These are phyloP conservation scores for Talaromyces atroroseus DNA, from an alignment of 2,329 filamentous ascomycete species.

Conservation along the genomic window DNA sequence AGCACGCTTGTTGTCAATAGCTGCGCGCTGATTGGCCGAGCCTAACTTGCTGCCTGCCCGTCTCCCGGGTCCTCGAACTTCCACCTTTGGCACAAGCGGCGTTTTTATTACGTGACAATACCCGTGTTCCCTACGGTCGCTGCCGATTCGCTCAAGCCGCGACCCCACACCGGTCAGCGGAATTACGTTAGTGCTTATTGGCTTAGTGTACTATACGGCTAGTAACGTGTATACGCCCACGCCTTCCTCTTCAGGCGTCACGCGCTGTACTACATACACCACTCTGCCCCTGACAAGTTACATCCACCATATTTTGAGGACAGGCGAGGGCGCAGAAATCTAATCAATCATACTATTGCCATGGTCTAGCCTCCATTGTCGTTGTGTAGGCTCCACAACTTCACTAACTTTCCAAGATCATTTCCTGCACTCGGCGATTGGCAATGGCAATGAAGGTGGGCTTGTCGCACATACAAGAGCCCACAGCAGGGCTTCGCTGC, in stretches of 20 bases:
- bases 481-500: slow-evolving; percentile 24
- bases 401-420: no score
- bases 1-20: background rate
- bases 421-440: no score
- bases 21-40: background rate
- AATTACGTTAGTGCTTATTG: background rate
- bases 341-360: no score
- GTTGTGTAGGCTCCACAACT: no score
- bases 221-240: background rate
- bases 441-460: no score
- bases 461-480: slow-evolving; percentile 24
- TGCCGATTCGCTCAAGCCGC: background rate
- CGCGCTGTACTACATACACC: no score
- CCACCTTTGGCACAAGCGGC: background rate
- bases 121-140: background rate
- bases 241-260: background rate
- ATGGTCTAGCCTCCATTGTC: no score
- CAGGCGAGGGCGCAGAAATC: no score
- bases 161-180: background rate
- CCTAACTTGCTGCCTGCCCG: background rate
- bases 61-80: background rate
- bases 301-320: no score
- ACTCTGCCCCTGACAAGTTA: no score
- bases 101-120: no score
- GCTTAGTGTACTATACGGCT: background rate